Conservation (phyloP, 345 rosid species). For the Salix dunnii region DNA sequence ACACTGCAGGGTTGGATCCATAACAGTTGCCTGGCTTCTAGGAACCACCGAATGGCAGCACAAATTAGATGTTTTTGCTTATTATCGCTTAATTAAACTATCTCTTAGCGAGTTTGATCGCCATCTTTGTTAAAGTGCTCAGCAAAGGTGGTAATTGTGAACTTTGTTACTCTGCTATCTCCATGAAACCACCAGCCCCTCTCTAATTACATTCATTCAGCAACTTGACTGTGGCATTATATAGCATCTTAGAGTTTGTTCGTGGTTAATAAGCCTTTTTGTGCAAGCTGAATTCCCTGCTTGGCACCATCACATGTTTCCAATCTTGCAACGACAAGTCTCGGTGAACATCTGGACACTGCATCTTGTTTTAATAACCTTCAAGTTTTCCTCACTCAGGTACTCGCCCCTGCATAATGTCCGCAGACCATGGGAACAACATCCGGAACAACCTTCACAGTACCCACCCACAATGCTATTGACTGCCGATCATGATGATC, state of each 20-base stretch:
- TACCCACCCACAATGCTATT: slow-evolving; percentile 89
- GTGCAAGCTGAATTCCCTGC: background rate
- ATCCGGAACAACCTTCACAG: slow-evolving; percentile 39
- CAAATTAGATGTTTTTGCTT: background rate
- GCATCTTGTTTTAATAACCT: background rate
- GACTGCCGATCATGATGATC: slow-evolving; percentile 96
- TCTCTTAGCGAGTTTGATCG: background rate
- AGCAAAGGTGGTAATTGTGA: background rate
- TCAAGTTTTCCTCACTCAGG: slow-evolving; percentile 33
- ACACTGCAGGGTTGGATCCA: background rate
- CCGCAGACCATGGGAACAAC: slow-evolving; percentile 84
- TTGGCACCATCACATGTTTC: background rate
- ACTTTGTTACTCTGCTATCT: background rate
- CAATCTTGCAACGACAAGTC: background rate
- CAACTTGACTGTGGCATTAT: background rate
- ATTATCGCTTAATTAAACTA: background rate
- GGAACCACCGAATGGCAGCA: background rate
- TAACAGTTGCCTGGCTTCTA: background rate
- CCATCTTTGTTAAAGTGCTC: background rate
- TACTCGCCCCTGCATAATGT: slow-evolving; percentile 95
- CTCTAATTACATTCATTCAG: background rate
- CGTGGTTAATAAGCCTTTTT: background rate
- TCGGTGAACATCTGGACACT: background rate
- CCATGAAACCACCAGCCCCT: background rate
- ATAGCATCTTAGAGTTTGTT: background rate